Evolutionary conservation across 2,329 filamentous ascomycete species (phyloP).

Genomic region (Amylocarpus encephaloides): DNA sequence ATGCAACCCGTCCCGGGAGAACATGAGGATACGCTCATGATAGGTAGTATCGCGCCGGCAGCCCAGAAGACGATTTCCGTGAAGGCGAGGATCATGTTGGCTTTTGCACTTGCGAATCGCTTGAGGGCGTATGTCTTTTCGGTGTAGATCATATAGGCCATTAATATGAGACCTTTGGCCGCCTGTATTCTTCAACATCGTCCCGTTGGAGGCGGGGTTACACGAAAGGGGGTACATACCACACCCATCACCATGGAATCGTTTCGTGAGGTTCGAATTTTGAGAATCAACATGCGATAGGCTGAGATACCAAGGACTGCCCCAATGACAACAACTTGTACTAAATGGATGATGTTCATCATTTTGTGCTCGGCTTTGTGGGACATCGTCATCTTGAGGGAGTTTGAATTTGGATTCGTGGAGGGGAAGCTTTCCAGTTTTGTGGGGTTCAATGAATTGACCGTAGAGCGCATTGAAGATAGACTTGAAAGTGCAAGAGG

Average conservation of each 20-base stretch:
- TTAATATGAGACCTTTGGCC: slow-evolving; percentile 1
- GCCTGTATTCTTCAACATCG: background rate
- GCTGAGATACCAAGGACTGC: slow-evolving; percentile 1
- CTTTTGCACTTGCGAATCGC: background rate
- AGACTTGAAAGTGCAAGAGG: no score
- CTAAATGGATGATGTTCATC: background rate
- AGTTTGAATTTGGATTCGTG: no score
- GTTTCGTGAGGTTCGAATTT: background rate
- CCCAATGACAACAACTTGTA: background rate
- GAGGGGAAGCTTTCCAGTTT: no score
- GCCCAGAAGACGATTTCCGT: slow-evolving; percentile 3
- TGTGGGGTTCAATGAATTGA: no score
- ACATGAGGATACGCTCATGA: background rate
- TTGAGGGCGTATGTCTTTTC: background rate
- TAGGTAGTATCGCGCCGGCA: background rate
- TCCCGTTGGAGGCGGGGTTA: background rate
- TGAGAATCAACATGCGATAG: background rate
- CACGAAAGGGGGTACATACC: background rate
- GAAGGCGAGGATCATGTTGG: background rate
- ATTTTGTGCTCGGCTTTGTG: background rate
- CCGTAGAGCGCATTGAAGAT: no score
- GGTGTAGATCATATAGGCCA: slow-evolving; percentile 3
- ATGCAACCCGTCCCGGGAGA: background rate
- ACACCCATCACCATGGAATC: slow-evolving; percentile 4
- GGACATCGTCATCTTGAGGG: background rate